phyloP scores from a whole-genome alignment of 305 asterid genomes.

The Galium porrigens region DNA sequence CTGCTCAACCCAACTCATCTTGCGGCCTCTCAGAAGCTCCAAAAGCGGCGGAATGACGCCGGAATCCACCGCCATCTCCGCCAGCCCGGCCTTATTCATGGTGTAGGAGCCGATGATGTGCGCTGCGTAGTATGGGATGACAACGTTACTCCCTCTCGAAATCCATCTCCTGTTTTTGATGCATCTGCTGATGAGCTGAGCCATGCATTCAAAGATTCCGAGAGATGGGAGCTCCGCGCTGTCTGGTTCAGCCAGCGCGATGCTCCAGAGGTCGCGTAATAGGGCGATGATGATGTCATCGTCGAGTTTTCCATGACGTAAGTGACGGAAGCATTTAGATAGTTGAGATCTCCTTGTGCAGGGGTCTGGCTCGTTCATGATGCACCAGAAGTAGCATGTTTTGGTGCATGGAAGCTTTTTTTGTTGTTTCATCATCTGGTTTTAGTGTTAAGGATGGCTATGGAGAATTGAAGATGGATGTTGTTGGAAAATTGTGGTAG shows the following conservation, averaged over 20 bases:
- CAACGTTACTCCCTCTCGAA: constrained; percentile 16
- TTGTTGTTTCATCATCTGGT: not conserved
- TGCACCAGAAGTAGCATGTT: constrained; percentile 18
- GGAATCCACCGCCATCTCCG: constrained; percentile 23
- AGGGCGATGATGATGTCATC: constrained; percentile 13
- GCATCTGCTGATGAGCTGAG: constrained; percentile 20
- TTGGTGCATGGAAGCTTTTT: constrained; percentile 11
- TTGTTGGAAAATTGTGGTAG: too few relatives aligned
- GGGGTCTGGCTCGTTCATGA: constrained; percentile 18
- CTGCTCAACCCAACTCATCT: constrained; percentile 31
- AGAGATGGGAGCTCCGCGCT: constrained; percentile 22
- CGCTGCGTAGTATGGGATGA: constrained; percentile 28
- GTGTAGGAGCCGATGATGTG: constrained; percentile 31
- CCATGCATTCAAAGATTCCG: constrained; percentile 24
- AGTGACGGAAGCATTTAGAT: constrained; percentile 16
- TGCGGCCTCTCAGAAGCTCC: constrained; percentile 28
- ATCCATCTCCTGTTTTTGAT: constrained; percentile 20
- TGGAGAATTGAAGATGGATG: not conserved
- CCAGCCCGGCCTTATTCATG: constrained; percentile 20
- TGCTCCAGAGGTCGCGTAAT: constrained; percentile 20
- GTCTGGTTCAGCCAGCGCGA: constrained; percentile 23
- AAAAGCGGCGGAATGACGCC: constrained; percentile 21
- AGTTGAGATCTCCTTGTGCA: constrained; percentile 14
- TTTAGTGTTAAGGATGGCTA: constrained; percentile 6
- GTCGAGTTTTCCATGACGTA: constrained; percentile 16